Base-by-base conservation (phyloP, 257 asterid genomes). In the Striga asiatica region DNA sequence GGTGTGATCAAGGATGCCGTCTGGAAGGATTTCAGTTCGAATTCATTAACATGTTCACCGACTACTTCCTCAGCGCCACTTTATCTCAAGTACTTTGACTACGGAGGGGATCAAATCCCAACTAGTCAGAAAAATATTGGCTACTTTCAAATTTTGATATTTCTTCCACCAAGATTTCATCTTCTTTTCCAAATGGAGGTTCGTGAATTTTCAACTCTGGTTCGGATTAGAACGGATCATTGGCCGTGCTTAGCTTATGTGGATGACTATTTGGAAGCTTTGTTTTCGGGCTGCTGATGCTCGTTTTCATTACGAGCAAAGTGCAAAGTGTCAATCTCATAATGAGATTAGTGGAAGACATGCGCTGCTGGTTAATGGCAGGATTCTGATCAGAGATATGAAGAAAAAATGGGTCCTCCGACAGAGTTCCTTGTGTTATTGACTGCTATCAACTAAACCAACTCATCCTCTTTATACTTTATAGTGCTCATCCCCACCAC, bases 241-340 rank as follows among this genome's bases (percentile, higher is more conserved):
- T 89, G 98, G 98, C 96, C 96, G 11, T 86, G 98, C 72, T 74
- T 89, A 20, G 98, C 98, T 68, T 89, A 86, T 71, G 81, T 86
- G 21, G 98, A 89, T 66, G 98, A 89, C 73, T 81, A 83, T 70
- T 74, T 89, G 79, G 98, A 86, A 69, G 88, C 93, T 69, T 71
- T 86, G 28, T 82, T 85, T 69, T 58, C 64, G 56, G 66, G 63
- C 34, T 78, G 63, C 34, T 78, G 81, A 82, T 62, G 68, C 47
- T 59, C 57, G 65, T 48, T 48, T 48, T 41, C n/a, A n/a, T n/a
- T n/a, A n/a, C n/a, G n/a, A n/a, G n/a, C n/a, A n/a, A n/a, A n/a
- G n/a, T n/a, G n/a, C n/a, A n/a, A n/a, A n/a, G n/a, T n/a, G n/a
- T n/a, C n/a, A n/a, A n/a, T n/a, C n/a, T n/a, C n/a, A n/a, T n/a